Evolutionary conservation across 169 alveolate genomes (phyloP).

Genomic region (Neospora caninum): DNA sequence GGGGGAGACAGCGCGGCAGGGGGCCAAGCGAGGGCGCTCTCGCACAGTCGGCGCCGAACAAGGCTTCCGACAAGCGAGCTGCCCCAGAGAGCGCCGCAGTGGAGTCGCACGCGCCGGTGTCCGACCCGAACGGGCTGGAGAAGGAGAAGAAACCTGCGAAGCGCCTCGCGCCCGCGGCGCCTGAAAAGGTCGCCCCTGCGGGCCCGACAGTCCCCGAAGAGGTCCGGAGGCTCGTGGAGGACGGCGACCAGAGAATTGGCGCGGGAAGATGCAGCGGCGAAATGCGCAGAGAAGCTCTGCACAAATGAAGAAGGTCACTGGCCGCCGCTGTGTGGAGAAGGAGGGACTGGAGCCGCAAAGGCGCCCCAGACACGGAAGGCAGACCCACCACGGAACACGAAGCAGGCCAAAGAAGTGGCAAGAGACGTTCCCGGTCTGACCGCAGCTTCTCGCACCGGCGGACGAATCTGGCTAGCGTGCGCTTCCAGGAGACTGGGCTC

Average conservation of each 20-base stretch:
- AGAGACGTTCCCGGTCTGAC: not conserved
- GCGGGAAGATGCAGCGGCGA: slow-evolving; percentile 54
- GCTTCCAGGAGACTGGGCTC: not conserved
- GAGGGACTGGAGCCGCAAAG: not conserved
- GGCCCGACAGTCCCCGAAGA: not conserved
- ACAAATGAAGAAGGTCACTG: slow-evolving; percentile 20
- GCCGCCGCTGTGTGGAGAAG: slow-evolving; percentile 40
- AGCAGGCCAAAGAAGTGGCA: not conserved
- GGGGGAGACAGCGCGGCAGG: not conserved
- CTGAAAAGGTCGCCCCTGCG: not conserved
- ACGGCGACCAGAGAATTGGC: slow-evolving; percentile 8
- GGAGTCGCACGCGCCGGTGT: not conserved
- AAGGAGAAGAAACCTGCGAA: not conserved
- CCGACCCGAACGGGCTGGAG: not conserved
- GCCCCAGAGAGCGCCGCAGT: too few relatives aligned
- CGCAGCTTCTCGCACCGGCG: slow-evolving; percentile 16
- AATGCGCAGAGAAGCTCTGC: not conserved
- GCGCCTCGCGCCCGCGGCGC: too few relatives aligned
- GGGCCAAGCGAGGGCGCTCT: not conserved
- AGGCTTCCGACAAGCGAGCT: not conserved
- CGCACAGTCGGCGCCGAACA: not conserved
- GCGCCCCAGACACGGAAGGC: not conserved
- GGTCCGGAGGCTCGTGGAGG: not conserved
- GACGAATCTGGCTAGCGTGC: not conserved
- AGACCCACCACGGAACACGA: not conserved